Evolutionary conservation across 805 yeast genomes (phyloP).

Genomic region (Wickerhamiella sergipiensis): DNA sequence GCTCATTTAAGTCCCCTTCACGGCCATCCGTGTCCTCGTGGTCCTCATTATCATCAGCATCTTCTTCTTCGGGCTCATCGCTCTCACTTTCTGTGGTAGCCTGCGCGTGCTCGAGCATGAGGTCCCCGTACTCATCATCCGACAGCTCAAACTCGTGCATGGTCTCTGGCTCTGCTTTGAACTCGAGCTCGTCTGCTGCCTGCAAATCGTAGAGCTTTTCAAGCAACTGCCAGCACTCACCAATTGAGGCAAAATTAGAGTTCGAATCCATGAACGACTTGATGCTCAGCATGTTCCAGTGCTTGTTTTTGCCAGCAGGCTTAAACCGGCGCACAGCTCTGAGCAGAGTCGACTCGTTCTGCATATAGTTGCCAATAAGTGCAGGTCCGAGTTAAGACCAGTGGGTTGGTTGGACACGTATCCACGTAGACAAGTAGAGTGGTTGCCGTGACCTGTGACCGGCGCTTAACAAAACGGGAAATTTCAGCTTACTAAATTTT

Average conservation of each 20-base stretch:
- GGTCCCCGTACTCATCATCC: conserved; percentile 33
- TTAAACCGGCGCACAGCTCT: conserved; percentile 48
- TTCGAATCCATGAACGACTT: not conserved
- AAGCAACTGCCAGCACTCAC: conserved; percentile 47
- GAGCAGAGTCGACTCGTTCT: conserved; percentile 38
- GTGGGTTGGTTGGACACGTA: too few species aligned
- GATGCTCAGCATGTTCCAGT: conserved; percentile 26
- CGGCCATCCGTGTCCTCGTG: conserved; percentile 9
- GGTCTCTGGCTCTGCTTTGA: not conserved
- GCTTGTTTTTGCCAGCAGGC: conserved; percentile 46
- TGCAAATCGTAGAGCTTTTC: conserved; percentile 40
- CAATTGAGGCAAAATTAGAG: conserved; percentile 26
- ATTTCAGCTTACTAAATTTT: not conserved
- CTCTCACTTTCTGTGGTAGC: not conserved
- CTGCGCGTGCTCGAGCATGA: conserved; percentile 28
- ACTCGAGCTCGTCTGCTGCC: conserved; percentile 41
- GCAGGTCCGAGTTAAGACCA: too few species aligned
- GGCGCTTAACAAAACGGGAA: too few species aligned
- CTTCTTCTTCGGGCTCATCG: conserved; percentile 14
- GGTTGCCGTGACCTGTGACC: too few species aligned
- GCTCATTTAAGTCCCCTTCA: too few species aligned
- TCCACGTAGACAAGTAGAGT: too few species aligned
- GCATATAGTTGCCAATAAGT: too few species aligned
- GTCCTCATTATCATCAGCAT: conserved; percentile 11
- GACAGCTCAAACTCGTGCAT: conserved; percentile 28